Evolutionary conservation across 2,329 filamentous ascomycete species (phyloP).

Genomic region (Beauveria varroae): DNA sequence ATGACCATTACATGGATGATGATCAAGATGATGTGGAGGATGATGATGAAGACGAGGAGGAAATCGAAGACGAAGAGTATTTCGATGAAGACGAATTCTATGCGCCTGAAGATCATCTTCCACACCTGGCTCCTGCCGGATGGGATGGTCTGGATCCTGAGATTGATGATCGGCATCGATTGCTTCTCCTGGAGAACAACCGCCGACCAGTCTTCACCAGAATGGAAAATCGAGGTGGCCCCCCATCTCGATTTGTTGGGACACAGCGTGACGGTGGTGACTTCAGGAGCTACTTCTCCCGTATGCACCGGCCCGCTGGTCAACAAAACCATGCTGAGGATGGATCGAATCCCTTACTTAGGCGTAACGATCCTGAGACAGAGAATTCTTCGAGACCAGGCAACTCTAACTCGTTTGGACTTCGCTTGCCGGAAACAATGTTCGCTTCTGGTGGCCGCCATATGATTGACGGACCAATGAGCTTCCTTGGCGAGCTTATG

Average conservation of each 20-base stretch:
- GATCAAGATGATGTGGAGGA: slow-evolving; percentile 53
- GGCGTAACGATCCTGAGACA: slow-evolving; percentile 44
- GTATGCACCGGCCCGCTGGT: slow-evolving; percentile 46
- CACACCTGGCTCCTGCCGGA: slow-evolving; percentile 42
- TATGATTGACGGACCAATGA: slow-evolving; percentile 42
- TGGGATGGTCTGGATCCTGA: slow-evolving; percentile 52
- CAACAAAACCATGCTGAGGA: slow-evolving; percentile 58
- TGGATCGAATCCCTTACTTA: slow-evolving; percentile 78
- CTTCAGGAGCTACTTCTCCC: slow-evolving; percentile 41
- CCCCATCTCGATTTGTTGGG: slow-evolving; percentile 46
- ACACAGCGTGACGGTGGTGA: slow-evolving; percentile 47
- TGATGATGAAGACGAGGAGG: slow-evolving; percentile 62
- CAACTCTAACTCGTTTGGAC: slow-evolving; percentile 46
- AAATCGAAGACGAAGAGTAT: slow-evolving; percentile 61
- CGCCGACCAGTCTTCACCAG: slow-evolving; percentile 28
- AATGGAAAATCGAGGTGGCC: slow-evolving; percentile 45
- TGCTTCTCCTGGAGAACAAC: slow-evolving; percentile 45
- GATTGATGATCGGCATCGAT: slow-evolving; percentile 38
- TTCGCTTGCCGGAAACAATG: slow-evolving; percentile 40
- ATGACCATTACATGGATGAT: slow-evolving; percentile 47
- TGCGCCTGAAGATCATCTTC: slow-evolving; percentile 40
- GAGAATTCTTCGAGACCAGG: slow-evolving; percentile 42
- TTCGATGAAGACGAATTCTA: slow-evolving; percentile 50
- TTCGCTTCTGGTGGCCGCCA: slow-evolving; percentile 30
- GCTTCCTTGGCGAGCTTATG: slow-evolving; percentile 49